Evolutionary conservation across 192 early-diverging fungal genomes (phyloP).

Genomic region (Fimicolochytrium jonesii): DNA sequence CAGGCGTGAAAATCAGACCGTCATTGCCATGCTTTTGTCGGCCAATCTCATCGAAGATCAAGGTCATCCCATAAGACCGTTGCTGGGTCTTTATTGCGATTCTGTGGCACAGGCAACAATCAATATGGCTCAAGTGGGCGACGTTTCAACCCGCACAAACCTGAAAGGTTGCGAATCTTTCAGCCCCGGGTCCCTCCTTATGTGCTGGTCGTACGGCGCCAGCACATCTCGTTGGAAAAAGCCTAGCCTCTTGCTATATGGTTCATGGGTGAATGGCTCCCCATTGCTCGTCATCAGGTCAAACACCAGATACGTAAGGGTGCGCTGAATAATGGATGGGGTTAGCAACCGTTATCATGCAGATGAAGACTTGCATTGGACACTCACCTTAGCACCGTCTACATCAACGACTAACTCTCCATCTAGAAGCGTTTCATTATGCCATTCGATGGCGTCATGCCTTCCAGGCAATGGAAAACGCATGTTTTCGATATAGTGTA

Average conservation of each 20-base stretch:
- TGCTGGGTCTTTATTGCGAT: conserved; percentile 44
- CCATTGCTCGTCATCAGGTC: conserved; percentile 63
- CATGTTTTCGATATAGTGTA: conserved; percentile 50
- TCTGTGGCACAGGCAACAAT: conserved; percentile 35
- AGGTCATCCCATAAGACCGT: conserved; percentile 39
- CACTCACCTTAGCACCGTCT: conserved; percentile 41
- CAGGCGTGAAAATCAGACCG: conserved; percentile 65
- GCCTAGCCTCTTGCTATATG: conserved; percentile 65
- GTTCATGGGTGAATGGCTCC: conserved; percentile 43
- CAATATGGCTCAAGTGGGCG: not conserved
- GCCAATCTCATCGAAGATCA: conserved; percentile 57
- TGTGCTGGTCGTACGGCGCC: conserved; percentile 52
- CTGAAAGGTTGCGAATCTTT: conserved; percentile 48
- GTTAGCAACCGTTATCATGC: too few species aligned
- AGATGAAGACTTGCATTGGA: too few species aligned
- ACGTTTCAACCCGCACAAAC: conserved; percentile 29
- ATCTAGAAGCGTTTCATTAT: conserved; percentile 77
- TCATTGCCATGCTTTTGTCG: conserved; percentile 62
- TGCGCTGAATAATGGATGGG: conserved; percentile 7
- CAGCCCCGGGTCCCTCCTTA: conserved; percentile 31
- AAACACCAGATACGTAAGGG: conserved; percentile 42
- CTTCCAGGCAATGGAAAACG: conserved; percentile 46
- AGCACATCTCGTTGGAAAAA: conserved; percentile 61
- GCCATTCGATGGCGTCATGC: conserved; percentile 37
- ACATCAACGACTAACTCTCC: conserved; percentile 84